Percentiles rank a stretch among this genome's conserved stretches.
Evolutionary conservation across 2,329 filamentous ascomycete genomes (phyloP).

Genomic region (Ophiocordyceps unilateralis): DNA sequence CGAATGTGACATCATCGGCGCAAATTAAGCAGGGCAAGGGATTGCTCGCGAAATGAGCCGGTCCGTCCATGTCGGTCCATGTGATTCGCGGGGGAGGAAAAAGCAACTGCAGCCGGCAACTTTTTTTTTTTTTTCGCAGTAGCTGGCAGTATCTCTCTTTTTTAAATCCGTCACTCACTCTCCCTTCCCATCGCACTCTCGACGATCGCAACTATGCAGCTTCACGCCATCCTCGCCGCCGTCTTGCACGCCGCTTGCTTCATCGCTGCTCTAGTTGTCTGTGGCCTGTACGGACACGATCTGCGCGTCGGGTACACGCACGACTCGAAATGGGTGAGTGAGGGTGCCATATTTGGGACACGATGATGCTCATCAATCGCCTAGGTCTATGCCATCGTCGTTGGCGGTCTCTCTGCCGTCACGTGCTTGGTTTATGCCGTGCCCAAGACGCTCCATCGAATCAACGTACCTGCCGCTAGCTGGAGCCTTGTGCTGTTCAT

Average conservation of each 20-base stretch:
- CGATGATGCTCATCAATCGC: neutral
- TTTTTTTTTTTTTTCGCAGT: too few relatives aligned
- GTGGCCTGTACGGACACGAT: constrained; percentile 62
- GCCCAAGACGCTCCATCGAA: constrained; percentile 38
- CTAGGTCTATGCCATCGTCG: constrained; percentile 54
- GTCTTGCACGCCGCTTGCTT: constrained; percentile 61
- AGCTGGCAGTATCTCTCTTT: too few relatives aligned
- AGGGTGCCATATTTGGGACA: neutral
- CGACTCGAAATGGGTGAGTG: constrained; percentile 44
- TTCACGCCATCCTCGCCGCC: constrained; percentile 29
- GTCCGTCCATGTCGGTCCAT: neutral
- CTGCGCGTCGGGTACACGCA: constrained; percentile 35
- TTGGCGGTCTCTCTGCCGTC: constrained; percentile 46
- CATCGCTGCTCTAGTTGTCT: constrained; percentile 56
- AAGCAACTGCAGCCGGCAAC: neutral
- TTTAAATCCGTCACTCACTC: too few relatives aligned
- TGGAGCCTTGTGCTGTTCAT: constrained; percentile 61
- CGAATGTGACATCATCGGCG: neutral
- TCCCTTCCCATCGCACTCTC: too few relatives aligned
- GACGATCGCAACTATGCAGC: neutral
- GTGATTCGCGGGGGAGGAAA: neutral
- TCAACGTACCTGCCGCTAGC: constrained; percentile 31
- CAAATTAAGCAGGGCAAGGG: neutral
- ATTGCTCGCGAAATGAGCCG: neutral
- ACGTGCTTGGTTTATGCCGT: constrained; percentile 50